phyloP scores from a whole-genome alignment of 352 stramenopile species.

The Globisporangium takayamanum region DNA sequence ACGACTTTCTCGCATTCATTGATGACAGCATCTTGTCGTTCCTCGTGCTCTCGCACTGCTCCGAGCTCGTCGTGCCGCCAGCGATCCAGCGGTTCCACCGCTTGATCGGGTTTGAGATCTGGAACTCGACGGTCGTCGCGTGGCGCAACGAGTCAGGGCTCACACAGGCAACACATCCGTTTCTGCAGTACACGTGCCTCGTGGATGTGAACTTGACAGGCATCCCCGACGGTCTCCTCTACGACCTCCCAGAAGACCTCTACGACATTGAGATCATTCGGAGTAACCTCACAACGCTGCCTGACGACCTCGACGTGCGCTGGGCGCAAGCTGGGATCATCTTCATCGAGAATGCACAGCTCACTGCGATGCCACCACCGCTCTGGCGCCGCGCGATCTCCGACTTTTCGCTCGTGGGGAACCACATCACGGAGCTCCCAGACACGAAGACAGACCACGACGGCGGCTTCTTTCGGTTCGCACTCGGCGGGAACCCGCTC shows the following conservation, averaged over 20 bases:
- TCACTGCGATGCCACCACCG: background rate
- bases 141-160: constrained; percentile 16
- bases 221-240: constrained; percentile 6
- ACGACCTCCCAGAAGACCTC: constrained; percentile 2
- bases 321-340: background rate
- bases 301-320: constrained; percentile 1
- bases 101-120: constrained; percentile 21
- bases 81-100: constrained; percentile 15
- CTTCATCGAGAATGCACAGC: constrained; percentile 1
- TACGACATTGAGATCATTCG: constrained; percentile 11
- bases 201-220: constrained; percentile 6
- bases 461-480: background rate
- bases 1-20: constrained; percentile 10
- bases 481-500: background rate
- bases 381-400: constrained; percentile 2
- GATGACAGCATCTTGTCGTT: constrained; percentile 14
- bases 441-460: background rate
- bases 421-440: background rate
- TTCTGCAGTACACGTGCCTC: constrained; percentile 2
- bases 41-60: constrained; percentile 22
- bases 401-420: constrained; percentile 5
- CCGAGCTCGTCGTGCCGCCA: constrained; percentile 16
- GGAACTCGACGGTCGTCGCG: constrained; percentile 23
- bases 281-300: constrained; percentile 4
- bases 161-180: constrained; percentile 12